phyloP scores from a whole-genome alignment of 371 early-diverging fungal species.

The Actinomucor elegans region DNA sequence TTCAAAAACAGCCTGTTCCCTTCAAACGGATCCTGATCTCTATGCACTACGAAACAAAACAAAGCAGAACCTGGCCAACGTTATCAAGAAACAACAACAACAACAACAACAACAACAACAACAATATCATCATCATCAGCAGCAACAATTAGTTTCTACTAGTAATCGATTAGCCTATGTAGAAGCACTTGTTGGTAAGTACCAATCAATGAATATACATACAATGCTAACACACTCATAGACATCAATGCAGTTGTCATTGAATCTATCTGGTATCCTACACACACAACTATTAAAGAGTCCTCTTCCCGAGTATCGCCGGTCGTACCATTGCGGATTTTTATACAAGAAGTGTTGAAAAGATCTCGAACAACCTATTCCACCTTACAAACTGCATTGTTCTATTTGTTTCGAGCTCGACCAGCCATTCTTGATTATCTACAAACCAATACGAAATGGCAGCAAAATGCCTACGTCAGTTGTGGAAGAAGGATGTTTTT shows the following conservation, averaged over 20 bases:
- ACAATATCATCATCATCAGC: neutral
- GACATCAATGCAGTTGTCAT: slow-evolving; percentile 62
- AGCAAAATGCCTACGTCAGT: slow-evolving; percentile 51
- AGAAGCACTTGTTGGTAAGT: slow-evolving; percentile 54
- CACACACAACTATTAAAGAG: slow-evolving; percentile 21
- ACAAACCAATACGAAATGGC: slow-evolving; percentile 4
- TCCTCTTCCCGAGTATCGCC: slow-evolving; percentile 40
- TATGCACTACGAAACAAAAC: slow-evolving; percentile 31
- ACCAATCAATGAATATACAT: neutral
- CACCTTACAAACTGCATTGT: slow-evolving; percentile 73
- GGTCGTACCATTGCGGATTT: slow-evolving; percentile 66
- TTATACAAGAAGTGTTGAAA: slow-evolving; percentile 77
- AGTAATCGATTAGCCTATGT: slow-evolving; percentile 48
- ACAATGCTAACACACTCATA: slow-evolving; percentile 11
- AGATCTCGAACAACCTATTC: slow-evolving; percentile 79
- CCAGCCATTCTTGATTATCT: slow-evolving; percentile 29
- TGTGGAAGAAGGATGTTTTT: slow-evolving; percentile 77
- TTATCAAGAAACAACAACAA: slow-evolving; percentile 9
- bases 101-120: neutral
- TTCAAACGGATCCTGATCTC: slow-evolving; percentile 39
- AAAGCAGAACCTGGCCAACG: too few species aligned
- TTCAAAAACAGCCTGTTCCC: slow-evolving; percentile 6
- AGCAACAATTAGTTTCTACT: slow-evolving; percentile 15
- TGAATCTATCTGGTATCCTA: slow-evolving; percentile 57
- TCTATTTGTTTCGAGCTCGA: slow-evolving; percentile 64